These are phyloP conservation scores for Trichophyton simii DNA, from an alignment of 2,329 filamentous ascomycete species.

Conservation along the genomic window DNA sequence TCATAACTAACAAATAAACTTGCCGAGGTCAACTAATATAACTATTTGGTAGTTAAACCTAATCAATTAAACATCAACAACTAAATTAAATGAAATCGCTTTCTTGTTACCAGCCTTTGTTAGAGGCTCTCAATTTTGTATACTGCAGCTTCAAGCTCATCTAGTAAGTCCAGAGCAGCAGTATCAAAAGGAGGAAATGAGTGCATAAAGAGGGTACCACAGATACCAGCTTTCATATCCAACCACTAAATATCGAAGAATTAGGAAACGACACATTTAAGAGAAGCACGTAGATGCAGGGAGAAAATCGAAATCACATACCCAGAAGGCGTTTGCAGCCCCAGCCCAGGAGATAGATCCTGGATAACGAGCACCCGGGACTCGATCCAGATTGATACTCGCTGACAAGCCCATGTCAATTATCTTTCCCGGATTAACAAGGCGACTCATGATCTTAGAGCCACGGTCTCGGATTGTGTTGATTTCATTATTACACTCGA, in stretches of 20 bases:
- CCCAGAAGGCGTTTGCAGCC: constrained; percentile 7
- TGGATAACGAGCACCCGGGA: not conserved
- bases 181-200: constrained; percentile 3
- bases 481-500: not conserved
- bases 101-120: not conserved
- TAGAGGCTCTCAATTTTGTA: not conserved
- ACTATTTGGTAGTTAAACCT: too few species aligned
- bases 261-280: not conserved
- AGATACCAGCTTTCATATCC: constrained; percentile 6
- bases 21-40: too few species aligned
- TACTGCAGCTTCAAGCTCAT: constrained; percentile 4
- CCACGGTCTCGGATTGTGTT: not conserved
- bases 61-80: too few species aligned
- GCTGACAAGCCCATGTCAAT: constrained; percentile 6
- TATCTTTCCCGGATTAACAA: not conserved
- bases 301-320: constrained; percentile 3
- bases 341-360: constrained; percentile 5
- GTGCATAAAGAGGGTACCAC: constrained; percentile 7
- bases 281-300: too few species aligned
- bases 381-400: constrained; percentile 5
- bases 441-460: not conserved
- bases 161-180: constrained; percentile 1
- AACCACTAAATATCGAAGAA: constrained; percentile 1
- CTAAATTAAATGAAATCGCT: too few species aligned
- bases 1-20: too few species aligned